Evolutionary conservation across 1,284 basidiomycete genomes (phyloP), one percentile per base, ranked within the genome.

Genomic region (Chondrostereum purpureum): DNA sequence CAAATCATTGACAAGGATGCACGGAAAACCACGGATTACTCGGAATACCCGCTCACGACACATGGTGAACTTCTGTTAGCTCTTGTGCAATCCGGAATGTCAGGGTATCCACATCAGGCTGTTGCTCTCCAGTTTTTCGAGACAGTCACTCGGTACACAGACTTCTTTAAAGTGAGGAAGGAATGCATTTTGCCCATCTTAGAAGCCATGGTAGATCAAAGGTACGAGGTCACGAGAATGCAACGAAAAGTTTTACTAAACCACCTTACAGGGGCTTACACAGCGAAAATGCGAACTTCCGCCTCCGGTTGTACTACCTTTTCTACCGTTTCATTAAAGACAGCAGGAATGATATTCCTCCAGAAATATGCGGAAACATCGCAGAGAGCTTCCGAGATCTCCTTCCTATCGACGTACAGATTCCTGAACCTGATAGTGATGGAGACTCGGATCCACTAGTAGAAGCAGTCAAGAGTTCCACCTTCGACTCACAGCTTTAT

Each of bases 81-180:
- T 4, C 79, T 95, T 43, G 81, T 96, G 36, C 78, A 87, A 53
- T 93, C 90, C 20, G 83, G 85, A 16, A 83, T 99, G 39, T 83
- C 86, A 2, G 72, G 75, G 1, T 94, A 88, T 67, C 90, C 91
- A 1, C 87, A 97, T 64, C 83, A 86, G 19, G 77, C 85, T 6
- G 95, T 98, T n/a, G 75, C 82, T 11, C 75, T 97, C 63, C 92
- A 95, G 59, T 96, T 88, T 67, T 98, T 98, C 55, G 96, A 99
- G 67, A 90, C 90, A 17, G 78, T 82, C 6, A 82, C 92, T 12
- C 81, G 97, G 45, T 99, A 99, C 62, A 80, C 84, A 33, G 93
- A 98, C 60, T 98, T 98, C 64, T 99, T 98, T 80, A 92, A 90
- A 64, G 81, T 92, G 24, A 83, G 91, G 51, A 85, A 87, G 59